Percentiles rank a stretch among this genome's conserved stretches.
Evolutionary conservation across 2,329 filamentous ascomycete genomes (phyloP).

Genomic region (Fusarium piperis): DNA sequence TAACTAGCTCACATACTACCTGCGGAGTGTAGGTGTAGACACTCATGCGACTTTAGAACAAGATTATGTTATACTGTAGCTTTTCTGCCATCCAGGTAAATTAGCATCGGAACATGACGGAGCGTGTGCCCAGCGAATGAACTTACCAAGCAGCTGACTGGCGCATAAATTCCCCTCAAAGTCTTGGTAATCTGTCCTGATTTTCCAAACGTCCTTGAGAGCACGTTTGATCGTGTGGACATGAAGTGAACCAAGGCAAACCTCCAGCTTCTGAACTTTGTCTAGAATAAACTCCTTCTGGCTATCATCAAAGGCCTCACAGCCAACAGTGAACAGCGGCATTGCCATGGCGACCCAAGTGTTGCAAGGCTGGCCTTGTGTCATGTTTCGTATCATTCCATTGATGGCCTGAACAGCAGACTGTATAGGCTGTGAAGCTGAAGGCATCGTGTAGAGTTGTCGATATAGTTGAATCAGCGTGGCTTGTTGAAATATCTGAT

Average conservation of each 20-base stretch:
- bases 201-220: constrained; percentile 40
- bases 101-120: neutral
- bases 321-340: constrained; percentile 43
- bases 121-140: neutral
- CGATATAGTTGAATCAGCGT: constrained; percentile 41
- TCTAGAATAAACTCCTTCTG: constrained; percentile 38
- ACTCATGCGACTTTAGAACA: constrained; percentile 31
- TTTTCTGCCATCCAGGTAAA: constrained; percentile 16
- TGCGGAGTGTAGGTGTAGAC: neutral
- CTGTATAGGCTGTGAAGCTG: constrained; percentile 25
- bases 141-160: constrained; percentile 36
- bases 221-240: constrained; percentile 40
- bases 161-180: constrained; percentile 32
- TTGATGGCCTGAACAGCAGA: constrained; percentile 29
- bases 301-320: constrained; percentile 35
- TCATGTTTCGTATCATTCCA: constrained; percentile 40
- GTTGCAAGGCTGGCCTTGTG: constrained; percentile 43
- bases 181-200: constrained; percentile 32
- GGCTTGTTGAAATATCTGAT: constrained; percentile 41
- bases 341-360: constrained; percentile 46
- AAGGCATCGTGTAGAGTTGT: constrained; percentile 33
- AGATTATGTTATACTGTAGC: constrained; percentile 42
- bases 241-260: constrained; percentile 40
- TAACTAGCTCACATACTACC: neutral
- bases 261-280: constrained; percentile 40